Conservation (phyloP, 2,329 filamentous ascomycete genomes). For the Hypoxylon sp. region DNA sequence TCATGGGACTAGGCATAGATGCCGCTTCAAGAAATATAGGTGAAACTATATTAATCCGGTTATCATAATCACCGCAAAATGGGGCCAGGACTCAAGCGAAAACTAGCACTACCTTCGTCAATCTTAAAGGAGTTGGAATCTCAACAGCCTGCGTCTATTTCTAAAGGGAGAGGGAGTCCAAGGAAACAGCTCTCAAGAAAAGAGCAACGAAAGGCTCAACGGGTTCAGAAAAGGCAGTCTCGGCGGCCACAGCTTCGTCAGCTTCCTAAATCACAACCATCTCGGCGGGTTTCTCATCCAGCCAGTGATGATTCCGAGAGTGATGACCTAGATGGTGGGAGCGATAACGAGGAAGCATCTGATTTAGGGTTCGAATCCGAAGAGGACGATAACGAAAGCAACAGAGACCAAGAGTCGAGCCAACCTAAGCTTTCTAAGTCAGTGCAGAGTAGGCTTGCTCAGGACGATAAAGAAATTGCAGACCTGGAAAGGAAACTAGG, state of each 20-base stretch:
- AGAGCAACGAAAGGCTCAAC: conserved; percentile 53
- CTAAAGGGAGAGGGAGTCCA: conserved; percentile 33
- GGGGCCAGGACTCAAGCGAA: conserved; percentile 53
- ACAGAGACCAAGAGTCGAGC: conserved; percentile 23
- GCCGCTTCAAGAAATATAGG: not conserved
- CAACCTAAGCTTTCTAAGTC: conserved; percentile 52
- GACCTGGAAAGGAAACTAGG: conserved; percentile 90
- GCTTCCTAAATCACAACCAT: conserved; percentile 25
- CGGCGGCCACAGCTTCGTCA: conserved; percentile 49
- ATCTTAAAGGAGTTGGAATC: conserved; percentile 62
- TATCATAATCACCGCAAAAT: conserved; percentile 41
- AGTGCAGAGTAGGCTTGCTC: conserved; percentile 75
- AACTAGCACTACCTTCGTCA: conserved; percentile 60
- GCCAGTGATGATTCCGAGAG: conserved; percentile 19
- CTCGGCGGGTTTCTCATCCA: conserved; percentile 18
- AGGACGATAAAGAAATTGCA: conserved; percentile 91
- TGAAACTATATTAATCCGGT: not conserved
- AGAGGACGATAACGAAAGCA: conserved; percentile 52
- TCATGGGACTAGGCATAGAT: not conserved
- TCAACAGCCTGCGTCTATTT: conserved; percentile 43
- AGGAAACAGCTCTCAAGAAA: conserved; percentile 51
- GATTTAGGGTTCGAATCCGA: conserved; percentile 50
- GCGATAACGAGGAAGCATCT: conserved; percentile 46
- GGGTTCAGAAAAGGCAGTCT: conserved; percentile 52
- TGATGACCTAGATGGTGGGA: conserved; percentile 47